These are phyloP conservation scores for Fragaria nilgerrensis DNA, from an alignment of 306 rosid genomes.

Conservation along the genomic window DNA sequence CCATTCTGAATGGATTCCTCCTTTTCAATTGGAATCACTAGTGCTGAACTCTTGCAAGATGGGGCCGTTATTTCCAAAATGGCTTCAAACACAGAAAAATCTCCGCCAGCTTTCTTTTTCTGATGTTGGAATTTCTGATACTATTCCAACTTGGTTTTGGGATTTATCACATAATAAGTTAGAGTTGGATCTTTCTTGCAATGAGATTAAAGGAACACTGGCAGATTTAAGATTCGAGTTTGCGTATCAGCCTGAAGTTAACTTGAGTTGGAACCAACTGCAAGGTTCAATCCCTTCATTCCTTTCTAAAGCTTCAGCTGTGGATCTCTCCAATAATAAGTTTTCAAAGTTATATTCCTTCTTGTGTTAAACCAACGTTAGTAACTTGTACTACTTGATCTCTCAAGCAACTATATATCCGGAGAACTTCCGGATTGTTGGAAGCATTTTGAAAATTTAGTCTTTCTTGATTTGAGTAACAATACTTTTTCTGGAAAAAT, in stretches of 20 bases:
- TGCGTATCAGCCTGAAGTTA: rapidly evolving
- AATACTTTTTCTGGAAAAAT: not conserved
- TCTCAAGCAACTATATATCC: not conserved
- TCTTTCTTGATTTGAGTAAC: not conserved
- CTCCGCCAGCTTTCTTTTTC: not conserved
- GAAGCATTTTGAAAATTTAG: not conserved
- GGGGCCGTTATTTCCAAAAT: not conserved
- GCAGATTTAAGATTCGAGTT: not conserved
- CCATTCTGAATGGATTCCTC: not conserved
- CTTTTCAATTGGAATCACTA: not conserved
- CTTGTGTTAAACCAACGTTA: not conserved
- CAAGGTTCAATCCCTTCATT: constrained; percentile 30
- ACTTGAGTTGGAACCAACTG: constrained; percentile 13
- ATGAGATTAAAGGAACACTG: constrained; percentile 7
- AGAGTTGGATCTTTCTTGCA: not conserved
- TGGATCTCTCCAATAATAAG: constrained; percentile 24
- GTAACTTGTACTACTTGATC: not conserved
- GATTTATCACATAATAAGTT: not conserved
- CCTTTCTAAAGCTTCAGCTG: not conserved
- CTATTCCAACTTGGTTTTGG: constrained; percentile 21
- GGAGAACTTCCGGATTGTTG: not conserved
- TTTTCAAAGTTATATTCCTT: not conserved
- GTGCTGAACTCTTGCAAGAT: not conserved
- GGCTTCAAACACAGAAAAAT: constrained; percentile 15
- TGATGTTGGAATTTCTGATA: not conserved